phyloP scores from a whole-genome alignment of 2,329 filamentous ascomycete species.

The Aurifilum marmelostoma region DNA sequence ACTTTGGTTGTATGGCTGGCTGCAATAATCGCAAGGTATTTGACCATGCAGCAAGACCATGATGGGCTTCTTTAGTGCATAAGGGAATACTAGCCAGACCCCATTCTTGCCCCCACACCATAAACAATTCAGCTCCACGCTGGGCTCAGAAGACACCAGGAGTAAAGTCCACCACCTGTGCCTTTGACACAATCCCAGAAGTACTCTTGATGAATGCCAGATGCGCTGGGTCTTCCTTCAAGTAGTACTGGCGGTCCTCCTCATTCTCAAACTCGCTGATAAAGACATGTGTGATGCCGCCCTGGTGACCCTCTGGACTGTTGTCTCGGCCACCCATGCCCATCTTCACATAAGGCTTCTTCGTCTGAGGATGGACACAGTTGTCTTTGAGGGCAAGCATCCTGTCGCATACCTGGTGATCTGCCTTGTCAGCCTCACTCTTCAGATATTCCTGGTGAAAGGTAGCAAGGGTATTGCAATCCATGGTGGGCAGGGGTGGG shows the following conservation, averaged over 20 bases:
- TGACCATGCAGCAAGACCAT: too few species aligned
- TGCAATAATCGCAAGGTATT: too few species aligned
- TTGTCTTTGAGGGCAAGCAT: slow-evolving; percentile 56
- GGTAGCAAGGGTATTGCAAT: not conserved
- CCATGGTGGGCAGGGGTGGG: not conserved
- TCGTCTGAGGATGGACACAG: slow-evolving; percentile 64
- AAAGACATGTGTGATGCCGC: slow-evolving; percentile 70
- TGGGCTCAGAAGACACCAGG: slow-evolving; percentile 44
- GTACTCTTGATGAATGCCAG: slow-evolving; percentile 59
- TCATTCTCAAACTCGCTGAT: slow-evolving; percentile 66
- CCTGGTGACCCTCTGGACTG: slow-evolving; percentile 61
- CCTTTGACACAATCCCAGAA: slow-evolving; percentile 52
- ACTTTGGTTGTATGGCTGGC: not conserved
- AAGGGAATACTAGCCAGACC: not conserved
- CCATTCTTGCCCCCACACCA: too few species aligned
- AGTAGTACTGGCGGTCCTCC: slow-evolving; percentile 70
- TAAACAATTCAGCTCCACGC: not conserved
- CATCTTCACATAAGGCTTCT: slow-evolving; percentile 63
- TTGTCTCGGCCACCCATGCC: slow-evolving; percentile 64
- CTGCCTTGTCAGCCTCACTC: slow-evolving; percentile 7
- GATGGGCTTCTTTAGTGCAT: too few species aligned
- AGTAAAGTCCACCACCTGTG: slow-evolving; percentile 63
- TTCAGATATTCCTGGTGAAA: not conserved
- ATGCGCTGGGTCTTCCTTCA: slow-evolving; percentile 67
- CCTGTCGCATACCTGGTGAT: slow-evolving; percentile 36